A percentile compares a stretch with the other conserved stretches of the same genome.
These are phyloP conservation scores for Phytophthora kernoviae DNA, from an alignment of 352 stramenopile species.

Conservation along the genomic window DNA sequence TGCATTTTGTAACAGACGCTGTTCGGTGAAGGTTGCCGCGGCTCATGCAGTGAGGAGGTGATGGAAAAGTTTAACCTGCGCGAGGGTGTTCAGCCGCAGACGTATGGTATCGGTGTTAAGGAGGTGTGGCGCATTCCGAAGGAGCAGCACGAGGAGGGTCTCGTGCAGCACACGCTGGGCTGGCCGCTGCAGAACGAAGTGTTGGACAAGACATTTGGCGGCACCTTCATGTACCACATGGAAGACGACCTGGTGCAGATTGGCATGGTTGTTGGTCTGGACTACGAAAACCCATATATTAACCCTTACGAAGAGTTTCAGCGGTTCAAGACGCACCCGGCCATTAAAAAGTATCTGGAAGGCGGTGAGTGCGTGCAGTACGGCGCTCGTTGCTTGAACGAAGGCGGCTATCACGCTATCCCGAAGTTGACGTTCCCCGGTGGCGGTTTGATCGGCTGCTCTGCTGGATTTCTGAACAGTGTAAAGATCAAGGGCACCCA, in stretches of 20 bases:
- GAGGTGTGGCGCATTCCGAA: constrained; percentile 94
- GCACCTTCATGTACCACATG: constrained; percentile 99
- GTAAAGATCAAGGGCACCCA: constrained; percentile 99
- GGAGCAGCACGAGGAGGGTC: constrained; percentile 93
- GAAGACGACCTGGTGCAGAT: constrained; percentile 95
- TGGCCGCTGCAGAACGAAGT: constrained; percentile 95
- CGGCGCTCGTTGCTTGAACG: constrained; percentile 94
- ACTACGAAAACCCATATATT: constrained; percentile 99
- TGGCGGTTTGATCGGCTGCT: constrained; percentile 96
- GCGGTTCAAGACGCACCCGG: constrained; percentile 98
- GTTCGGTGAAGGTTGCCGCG: constrained; percentile 98
- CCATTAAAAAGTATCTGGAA: constrained; percentile 93
- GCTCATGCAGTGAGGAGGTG: constrained; percentile 96
- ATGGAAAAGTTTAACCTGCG: constrained; percentile 97
- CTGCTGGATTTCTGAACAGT: constrained; percentile 97
- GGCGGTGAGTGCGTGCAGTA: constrained; percentile 98
- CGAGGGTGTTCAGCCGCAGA: constrained; percentile 91
- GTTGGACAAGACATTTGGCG: constrained; percentile 96
- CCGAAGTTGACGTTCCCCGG: constrained; percentile 99
- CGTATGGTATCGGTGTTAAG: constrained; percentile 99
- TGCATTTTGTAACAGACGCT: constrained; percentile 88
- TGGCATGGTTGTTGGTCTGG: constrained; percentile 97
- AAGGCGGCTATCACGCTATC: constrained; percentile 97
- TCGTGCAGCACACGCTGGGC: constrained; percentile 98
- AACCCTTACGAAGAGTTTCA: constrained; percentile 99